These are phyloP conservation scores for Xylaria sp. DNA, from an alignment of 2,329 filamentous ascomycete species.

Conservation along the genomic window DNA sequence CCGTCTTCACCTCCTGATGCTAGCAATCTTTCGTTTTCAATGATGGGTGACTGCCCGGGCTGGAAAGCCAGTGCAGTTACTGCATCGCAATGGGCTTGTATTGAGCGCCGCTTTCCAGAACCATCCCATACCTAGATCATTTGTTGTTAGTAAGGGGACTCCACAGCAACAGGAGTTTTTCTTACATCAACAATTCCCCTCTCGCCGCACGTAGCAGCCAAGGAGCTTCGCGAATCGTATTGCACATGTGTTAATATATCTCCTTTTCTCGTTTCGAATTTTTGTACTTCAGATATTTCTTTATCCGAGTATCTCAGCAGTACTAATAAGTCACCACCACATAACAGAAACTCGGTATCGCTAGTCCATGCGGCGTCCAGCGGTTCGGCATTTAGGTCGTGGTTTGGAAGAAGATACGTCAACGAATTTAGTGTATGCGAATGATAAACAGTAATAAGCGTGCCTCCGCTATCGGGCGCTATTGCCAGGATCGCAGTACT, in stretches of 20 bases:
- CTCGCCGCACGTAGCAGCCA: slow-evolving; percentile 69
- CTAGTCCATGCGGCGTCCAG: slow-evolving; percentile 71
- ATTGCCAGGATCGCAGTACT: slow-evolving; percentile 67
- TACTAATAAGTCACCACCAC: slow-evolving; percentile 66
- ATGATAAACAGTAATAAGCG: slow-evolving; percentile 67
- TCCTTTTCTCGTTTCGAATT: slow-evolving; percentile 64
- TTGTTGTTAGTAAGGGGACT: slow-evolving; percentile 15
- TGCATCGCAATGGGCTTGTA: slow-evolving; percentile 68
- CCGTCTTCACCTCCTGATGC: slow-evolving; percentile 72
- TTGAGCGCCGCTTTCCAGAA: slow-evolving; percentile 63
- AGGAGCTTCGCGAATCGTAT: slow-evolving; percentile 64
- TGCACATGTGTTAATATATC: slow-evolving; percentile 66
- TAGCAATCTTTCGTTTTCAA: slow-evolving; percentile 65
- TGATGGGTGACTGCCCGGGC: slow-evolving; percentile 57
- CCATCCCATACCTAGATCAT: slow-evolving; percentile 64
- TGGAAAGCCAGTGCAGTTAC: slow-evolving; percentile 72
- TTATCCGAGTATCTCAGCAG: slow-evolving; percentile 60
- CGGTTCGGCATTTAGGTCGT: slow-evolving; percentile 62
- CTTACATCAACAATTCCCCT: slow-evolving; percentile 71
- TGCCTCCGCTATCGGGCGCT: slow-evolving; percentile 64
- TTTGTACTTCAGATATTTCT: slow-evolving; percentile 59
- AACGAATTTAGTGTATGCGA: slow-evolving; percentile 57
- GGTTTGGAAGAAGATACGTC: slow-evolving; percentile 60
- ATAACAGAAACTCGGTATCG: slow-evolving; percentile 68
- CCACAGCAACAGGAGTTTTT: slow-evolving; percentile 24